A percentile compares a stretch with the other conserved stretches of the same genome.
These are phyloP conservation scores for Claviceps sp. DNA, from an alignment of 2,329 filamentous ascomycete genomes.

Conservation along the genomic window DNA sequence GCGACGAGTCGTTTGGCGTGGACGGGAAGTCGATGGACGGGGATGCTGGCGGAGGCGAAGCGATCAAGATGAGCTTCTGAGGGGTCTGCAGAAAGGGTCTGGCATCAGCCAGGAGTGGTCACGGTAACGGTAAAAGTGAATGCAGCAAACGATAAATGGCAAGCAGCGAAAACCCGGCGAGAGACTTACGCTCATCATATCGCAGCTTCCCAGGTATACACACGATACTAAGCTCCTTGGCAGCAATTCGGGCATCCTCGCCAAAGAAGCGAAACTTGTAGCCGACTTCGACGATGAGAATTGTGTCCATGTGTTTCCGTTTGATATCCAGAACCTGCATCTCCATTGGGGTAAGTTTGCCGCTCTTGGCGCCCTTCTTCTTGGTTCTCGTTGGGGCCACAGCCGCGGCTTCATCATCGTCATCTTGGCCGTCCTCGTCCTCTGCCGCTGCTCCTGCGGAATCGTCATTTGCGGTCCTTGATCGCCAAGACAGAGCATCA, in stretches of 20 bases:
- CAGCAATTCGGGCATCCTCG: constrained; percentile 79
- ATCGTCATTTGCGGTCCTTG: constrained; percentile 42
- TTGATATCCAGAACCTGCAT: constrained; percentile 91
- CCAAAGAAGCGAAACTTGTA: constrained; percentile 98
- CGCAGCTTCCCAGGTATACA: constrained; percentile 93
- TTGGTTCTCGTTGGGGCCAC: constrained; percentile 30
- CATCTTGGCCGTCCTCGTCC: constrained; percentile 38
- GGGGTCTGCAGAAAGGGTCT: constrained; percentile 35
- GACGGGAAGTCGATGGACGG: constrained; percentile 78
- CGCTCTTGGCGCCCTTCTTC: constrained; percentile 57
- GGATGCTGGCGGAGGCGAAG: constrained; percentile 93
- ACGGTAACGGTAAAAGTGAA: too few relatives aligned
- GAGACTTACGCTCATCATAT: constrained; percentile 67
- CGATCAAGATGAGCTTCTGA: constrained; percentile 85
- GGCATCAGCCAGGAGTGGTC: too few relatives aligned
- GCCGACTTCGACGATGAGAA: constrained; percentile 87
- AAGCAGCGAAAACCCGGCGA: background rate
- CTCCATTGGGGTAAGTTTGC: constrained; percentile 89
- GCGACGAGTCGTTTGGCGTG: constrained; percentile 87
- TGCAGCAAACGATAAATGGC: too few relatives aligned
- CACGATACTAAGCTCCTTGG: constrained; percentile 84
- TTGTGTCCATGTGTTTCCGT: constrained; percentile 72
- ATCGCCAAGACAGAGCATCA: constrained; percentile 61
- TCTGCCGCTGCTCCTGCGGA: constrained; percentile 43
- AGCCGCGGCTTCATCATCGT: constrained; percentile 32